phyloP scores from a whole-genome alignment of 176 grass and related monocot genomes.

The Triticum urartu region DNA sequence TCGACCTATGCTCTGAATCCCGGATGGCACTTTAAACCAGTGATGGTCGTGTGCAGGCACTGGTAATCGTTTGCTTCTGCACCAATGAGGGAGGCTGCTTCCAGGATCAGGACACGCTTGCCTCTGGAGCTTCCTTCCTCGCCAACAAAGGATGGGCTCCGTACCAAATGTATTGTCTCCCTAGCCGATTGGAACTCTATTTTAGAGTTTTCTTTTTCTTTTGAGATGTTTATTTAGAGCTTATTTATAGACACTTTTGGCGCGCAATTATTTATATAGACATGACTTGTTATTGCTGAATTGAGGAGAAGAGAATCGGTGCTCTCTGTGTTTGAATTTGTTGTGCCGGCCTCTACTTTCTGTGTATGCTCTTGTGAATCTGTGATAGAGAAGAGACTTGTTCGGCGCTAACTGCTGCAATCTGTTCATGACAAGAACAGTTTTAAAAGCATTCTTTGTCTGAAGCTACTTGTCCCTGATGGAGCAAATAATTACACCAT shows the following conservation, averaged over 20 bases:
- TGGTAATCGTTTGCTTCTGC: background rate
- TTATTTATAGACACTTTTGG: too few relatives aligned
- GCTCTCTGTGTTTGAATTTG: background rate
- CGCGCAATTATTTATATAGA: background rate
- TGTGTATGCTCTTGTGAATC: background rate
- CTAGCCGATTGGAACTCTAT: too few relatives aligned
- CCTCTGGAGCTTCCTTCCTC: background rate
- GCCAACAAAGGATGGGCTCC: background rate
- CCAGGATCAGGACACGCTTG: background rate
- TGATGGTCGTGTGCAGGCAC: background rate
- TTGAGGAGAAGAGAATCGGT: background rate
- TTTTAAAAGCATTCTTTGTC: background rate
- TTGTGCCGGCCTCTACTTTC: background rate
- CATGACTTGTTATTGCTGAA: background rate
- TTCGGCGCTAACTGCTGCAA: too few relatives aligned
- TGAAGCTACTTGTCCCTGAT: background rate
- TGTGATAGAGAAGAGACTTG: background rate
- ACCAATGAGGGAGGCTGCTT: background rate
- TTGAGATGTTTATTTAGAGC: too few relatives aligned
- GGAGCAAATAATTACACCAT: background rate
- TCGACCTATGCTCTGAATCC: background rate
- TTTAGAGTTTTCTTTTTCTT: too few relatives aligned
- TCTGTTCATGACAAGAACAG: background rate
- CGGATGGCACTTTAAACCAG: background rate
- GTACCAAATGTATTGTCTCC: background rate